Evolutionary conservation across 345 rosid species (phyloP).

Genomic region (Dimocarpus longan): DNA sequence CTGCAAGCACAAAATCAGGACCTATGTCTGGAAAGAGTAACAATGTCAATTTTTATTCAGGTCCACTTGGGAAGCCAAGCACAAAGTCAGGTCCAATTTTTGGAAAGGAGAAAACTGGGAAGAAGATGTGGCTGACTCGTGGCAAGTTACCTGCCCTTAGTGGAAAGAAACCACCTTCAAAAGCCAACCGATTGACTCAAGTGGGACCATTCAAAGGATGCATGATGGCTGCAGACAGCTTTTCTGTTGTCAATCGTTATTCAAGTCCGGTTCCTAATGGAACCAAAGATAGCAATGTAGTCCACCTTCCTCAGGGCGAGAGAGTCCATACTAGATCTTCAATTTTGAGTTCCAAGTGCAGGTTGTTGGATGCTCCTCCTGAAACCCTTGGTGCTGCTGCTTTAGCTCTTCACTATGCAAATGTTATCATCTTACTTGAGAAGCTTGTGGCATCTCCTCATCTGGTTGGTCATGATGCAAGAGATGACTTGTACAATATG

Average conservation of each 20-base stretch:
- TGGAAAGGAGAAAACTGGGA: slow-evolving; percentile 48
- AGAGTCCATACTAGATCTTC: slow-evolving; percentile 31
- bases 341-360: slow-evolving; percentile 37
- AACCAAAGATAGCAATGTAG: slow-evolving; percentile 39
- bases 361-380: slow-evolving; percentile 66
- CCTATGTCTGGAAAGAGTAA: slow-evolving; percentile 43
- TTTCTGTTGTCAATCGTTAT: slow-evolving; percentile 45
- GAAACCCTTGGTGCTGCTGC: slow-evolving; percentile 89
- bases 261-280: slow-evolving; percentile 34
- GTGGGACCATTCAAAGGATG: slow-evolving; percentile 92
- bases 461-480: slow-evolving; percentile 91
- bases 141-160: slow-evolving; percentile 39
- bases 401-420: slow-evolving; percentile 92
- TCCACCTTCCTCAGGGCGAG: slow-evolving; percentile 24
- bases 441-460: slow-evolving; percentile 91
- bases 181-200: slow-evolving; percentile 60
- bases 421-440: slow-evolving; percentile 86
- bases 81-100: slow-evolving; percentile 63
- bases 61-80: slow-evolving; percentile 55
- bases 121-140: slow-evolving; percentile 58
- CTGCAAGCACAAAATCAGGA: slow-evolving; percentile 50
- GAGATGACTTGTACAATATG: slow-evolving; percentile 96
- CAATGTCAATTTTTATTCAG: slow-evolving; percentile 57
- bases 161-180: slow-evolving; percentile 51
- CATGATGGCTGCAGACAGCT: slow-evolving; percentile 46